Evolutionary conservation across 768 basidiomycete species (phyloP).

Genomic region (Strobilomyces confusus): DNA sequence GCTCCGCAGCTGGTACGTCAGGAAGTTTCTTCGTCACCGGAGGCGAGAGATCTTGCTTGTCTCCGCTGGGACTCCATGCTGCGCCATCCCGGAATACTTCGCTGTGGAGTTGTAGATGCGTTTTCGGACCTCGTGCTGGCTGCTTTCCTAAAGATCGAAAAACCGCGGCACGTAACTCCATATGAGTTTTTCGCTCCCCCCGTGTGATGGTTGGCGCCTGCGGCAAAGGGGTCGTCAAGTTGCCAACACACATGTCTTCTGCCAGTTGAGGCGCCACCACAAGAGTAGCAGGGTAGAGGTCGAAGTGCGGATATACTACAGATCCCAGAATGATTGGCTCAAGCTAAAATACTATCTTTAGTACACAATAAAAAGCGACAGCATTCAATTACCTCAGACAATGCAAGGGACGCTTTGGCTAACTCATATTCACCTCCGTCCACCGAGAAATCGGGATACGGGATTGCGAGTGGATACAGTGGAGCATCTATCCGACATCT

Average conservation of each 20-base stretch:
- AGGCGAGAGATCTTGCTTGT: slow-evolving; percentile 13
- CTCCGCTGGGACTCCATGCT: slow-evolving; percentile 31
- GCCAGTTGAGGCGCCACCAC: neutral
- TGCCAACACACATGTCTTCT: neutral
- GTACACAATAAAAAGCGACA: neutral
- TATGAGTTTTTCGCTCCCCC: slow-evolving; percentile 20
- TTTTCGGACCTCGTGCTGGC: slow-evolving; percentile 21
- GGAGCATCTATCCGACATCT: slow-evolving; percentile 16
- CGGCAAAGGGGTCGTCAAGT: neutral
- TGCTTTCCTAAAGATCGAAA: slow-evolving; percentile 10
- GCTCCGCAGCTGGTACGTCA: neutral
- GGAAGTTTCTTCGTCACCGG: neutral
- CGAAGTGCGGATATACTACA: slow-evolving; percentile 24
- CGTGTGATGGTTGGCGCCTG: neutral
- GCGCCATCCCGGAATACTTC: slow-evolving; percentile 29
- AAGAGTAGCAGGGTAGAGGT: slow-evolving; percentile 17
- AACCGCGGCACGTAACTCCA: slow-evolving; percentile 16
- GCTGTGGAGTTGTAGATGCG: slow-evolving; percentile 34
- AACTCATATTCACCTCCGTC: neutral
- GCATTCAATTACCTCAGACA: slow-evolving; percentile 11
- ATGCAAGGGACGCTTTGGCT: neutral
- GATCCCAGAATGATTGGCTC: neutral
- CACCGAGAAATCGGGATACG: slow-evolving; percentile 11
- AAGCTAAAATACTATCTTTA: slow-evolving; percentile 3
- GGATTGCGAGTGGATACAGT: slow-evolving; percentile 21